These are phyloP conservation scores for Debaryomyces hansenii DNA, from an alignment of 805 yeast species.

Conservation along the genomic window DNA sequence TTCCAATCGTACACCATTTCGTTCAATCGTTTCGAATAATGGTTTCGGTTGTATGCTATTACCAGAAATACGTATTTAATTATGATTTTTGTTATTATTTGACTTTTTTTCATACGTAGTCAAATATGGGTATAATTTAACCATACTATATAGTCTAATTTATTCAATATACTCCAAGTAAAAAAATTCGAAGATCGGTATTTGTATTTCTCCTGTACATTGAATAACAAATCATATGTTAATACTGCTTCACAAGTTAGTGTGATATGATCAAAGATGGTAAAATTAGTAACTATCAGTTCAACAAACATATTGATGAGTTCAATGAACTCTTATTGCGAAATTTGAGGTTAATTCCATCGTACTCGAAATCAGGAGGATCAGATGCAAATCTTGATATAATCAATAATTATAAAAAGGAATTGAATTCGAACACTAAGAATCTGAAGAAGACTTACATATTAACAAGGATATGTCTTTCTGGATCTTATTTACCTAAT, in stretches of 20 bases:
- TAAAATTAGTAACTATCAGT: slow-evolving; percentile 9
- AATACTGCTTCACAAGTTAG: neutral
- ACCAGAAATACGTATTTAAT: no score
- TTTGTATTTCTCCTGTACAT: neutral
- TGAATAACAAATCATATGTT: neutral
- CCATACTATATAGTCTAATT: neutral
- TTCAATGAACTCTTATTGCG: slow-evolving; percentile 15
- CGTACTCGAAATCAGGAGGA: neutral
- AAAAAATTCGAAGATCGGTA: neutral
- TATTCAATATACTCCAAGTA: neutral
- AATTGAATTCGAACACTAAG: neutral
- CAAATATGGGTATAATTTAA: no score
- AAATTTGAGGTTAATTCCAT: slow-evolving; percentile 1
- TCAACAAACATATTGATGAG: slow-evolving; percentile 10
- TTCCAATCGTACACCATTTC: no score
- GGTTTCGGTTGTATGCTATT: no score
- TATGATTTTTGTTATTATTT: no score
- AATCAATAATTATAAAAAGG: slow-evolving; percentile 7
- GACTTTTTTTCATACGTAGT: no score
- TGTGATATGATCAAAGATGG: neutral
- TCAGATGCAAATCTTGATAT: slow-evolving; percentile 4
- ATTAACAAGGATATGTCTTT: neutral
- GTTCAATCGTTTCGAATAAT: no score
- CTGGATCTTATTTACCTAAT: neutral
- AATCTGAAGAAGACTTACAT: slow-evolving; percentile 6